Conservation (phyloP, 179 eudicot species). For the Carnegiea gigantea region DNA sequence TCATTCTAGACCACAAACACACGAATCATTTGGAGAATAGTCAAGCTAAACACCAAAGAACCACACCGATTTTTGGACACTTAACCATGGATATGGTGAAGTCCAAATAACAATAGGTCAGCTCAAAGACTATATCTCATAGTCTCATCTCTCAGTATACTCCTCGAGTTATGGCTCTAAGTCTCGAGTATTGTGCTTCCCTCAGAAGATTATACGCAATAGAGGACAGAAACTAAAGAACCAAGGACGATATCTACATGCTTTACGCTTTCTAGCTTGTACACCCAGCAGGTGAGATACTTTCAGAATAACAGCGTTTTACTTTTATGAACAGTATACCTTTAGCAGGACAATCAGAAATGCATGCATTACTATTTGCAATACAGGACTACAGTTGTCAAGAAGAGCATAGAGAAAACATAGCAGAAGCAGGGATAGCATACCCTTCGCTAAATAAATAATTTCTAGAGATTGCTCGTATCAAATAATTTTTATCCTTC, state of each 20-base stretch:
- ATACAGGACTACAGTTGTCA: no score
- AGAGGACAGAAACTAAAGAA: neutral
- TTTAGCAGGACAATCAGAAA: neutral
- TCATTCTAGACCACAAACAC: neutral
- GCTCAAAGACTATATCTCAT: neutral
- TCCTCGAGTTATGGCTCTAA: neutral
- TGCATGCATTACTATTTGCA: neutral
- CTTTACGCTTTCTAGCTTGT: neutral
- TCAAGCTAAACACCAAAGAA: no score
- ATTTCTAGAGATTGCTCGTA: neutral
- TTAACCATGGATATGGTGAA: no score
- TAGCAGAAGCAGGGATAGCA: no score
- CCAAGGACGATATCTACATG: neutral
- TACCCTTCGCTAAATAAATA: no score
- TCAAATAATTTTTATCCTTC: no score
- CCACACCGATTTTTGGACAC: no score
- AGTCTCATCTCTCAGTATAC: neutral
- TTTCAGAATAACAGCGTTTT: neutral
- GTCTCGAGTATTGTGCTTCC: neutral
- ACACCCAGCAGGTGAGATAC: no score
- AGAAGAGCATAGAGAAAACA: no score
- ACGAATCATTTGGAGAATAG: neutral
- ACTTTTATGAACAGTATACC: neutral
- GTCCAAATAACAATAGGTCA: no score
- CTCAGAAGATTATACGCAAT: neutral